These are phyloP conservation scores for Calonectria pseudoturangicola DNA, from an alignment of 2,329 filamentous ascomycete genomes.

Conservation along the genomic window DNA sequence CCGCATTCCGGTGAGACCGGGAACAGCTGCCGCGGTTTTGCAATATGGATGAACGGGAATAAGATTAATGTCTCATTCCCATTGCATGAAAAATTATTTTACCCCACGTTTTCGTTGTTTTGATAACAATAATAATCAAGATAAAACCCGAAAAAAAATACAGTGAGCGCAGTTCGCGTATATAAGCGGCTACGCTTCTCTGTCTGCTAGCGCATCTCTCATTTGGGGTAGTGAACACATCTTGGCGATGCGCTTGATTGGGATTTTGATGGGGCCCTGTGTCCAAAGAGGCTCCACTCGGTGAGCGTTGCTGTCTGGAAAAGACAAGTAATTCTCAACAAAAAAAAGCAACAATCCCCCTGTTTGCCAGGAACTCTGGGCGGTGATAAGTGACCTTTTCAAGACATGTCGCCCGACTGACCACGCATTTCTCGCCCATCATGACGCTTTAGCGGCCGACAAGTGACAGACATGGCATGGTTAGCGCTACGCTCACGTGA, in stretches of 20 bases:
- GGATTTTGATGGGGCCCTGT: conserved; percentile 12
- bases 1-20: background rate
- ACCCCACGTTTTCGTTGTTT: background rate
- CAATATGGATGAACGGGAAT: no score
- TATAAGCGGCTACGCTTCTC: background rate
- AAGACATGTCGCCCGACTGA: background rate
- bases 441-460: background rate
- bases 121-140: no score
- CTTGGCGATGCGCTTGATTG: conserved; percentile 21
- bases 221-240: background rate
- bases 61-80: no score
- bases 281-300: conserved; percentile 6
- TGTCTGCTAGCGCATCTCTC: conserved; percentile 2
- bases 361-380: background rate
- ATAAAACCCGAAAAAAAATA: background rate
- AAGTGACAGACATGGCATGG: background rate
- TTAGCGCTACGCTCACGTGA: conserved; percentile 16
- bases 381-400: background rate
- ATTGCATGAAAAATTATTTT: no score
- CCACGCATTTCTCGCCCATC: background rate
- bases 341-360: conserved; percentile 2
- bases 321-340: conserved; percentile 8
- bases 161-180: no score
- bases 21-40: background rate
- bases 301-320: background rate